phyloP scores from a whole-genome alignment of 345 rosid species.

The Ricinus communis region DNA sequence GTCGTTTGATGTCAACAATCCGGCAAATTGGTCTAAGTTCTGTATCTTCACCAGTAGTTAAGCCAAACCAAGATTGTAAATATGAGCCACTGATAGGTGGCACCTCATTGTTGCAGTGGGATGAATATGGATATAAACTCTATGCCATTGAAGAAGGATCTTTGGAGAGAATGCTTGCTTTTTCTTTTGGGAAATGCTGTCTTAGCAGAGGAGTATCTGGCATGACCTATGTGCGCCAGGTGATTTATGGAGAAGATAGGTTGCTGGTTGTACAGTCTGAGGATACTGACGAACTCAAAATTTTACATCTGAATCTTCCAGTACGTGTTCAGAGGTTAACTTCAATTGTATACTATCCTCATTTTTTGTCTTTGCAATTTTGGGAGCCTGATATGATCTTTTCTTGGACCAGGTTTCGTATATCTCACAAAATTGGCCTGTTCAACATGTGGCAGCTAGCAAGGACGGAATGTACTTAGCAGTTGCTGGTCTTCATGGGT shows the following conservation, averaged over 20 bases:
- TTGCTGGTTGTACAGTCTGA: constrained; percentile 96
- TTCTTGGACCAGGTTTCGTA: constrained; percentile 67
- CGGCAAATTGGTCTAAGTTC: constrained; percentile 89
- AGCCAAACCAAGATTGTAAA: constrained; percentile 73
- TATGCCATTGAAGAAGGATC: constrained; percentile 89
- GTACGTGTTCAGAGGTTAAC: constrained; percentile 41
- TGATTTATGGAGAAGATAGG: constrained; percentile 93
- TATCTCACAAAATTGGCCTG: constrained; percentile 97
- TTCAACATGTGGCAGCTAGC: constrained; percentile 97
- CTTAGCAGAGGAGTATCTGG: constrained; percentile 93
- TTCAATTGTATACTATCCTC: constrained; percentile 12
- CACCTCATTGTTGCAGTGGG: constrained; percentile 91
- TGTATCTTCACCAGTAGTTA: constrained; percentile 71
- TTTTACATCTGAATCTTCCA: constrained; percentile 92
- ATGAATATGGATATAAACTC: constrained; percentile 86
- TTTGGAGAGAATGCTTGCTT: constrained; percentile 77
- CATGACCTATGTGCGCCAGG: constrained; percentile 86
- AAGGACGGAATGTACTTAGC: constrained; percentile 95
- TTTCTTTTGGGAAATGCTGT: constrained; percentile 97
- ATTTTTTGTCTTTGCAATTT: constrained; percentile 21
- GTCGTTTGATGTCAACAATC: constrained; percentile 95
- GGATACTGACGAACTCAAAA: constrained; percentile 87
- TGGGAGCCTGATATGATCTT: constrained; percentile 31
- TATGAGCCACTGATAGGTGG: constrained; percentile 88
- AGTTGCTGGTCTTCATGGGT: constrained; percentile 93